A percentile compares a stretch with the other conserved stretches of the same genome.
Conservation (phyloP, 768 basidiomycete species). For the Lactarius vividus region DNA sequence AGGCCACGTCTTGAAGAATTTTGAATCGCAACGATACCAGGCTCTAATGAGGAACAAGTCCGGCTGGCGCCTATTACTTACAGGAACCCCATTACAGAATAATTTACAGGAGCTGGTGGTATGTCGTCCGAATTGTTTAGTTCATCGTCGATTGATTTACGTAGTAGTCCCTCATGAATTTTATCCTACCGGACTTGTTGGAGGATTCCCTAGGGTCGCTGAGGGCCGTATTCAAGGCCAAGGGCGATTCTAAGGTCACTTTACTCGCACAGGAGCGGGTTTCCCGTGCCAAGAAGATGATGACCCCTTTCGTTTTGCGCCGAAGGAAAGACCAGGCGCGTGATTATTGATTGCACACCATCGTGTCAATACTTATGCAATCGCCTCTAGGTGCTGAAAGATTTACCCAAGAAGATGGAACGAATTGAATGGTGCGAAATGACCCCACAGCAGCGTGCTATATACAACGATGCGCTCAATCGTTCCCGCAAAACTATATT, state of each 20-base stretch:
- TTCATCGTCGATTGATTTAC: background rate
- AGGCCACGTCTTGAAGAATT: slow-evolving; percentile 96
- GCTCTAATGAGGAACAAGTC: slow-evolving; percentile 81
- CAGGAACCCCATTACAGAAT: slow-evolving; percentile 93
- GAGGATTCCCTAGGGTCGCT: slow-evolving; percentile 71
- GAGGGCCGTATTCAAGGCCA: slow-evolving; percentile 95
- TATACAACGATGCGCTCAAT: slow-evolving; percentile 84
- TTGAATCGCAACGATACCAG: slow-evolving; percentile 94
- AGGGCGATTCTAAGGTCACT: slow-evolving; percentile 86
- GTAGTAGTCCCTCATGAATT: slow-evolving; percentile 89
- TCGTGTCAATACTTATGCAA: background rate
- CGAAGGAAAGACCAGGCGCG: slow-evolving; percentile 89
- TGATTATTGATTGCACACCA: background rate
- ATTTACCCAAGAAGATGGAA: slow-evolving; percentile 90
- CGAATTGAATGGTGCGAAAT: slow-evolving; percentile 95
- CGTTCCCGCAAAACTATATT: slow-evolving; percentile 80
- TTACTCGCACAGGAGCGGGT: slow-evolving; percentile 91
- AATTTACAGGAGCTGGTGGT: slow-evolving; percentile 89
- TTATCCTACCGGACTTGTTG: slow-evolving; percentile 93
- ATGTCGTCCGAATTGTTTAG: slow-evolving; percentile 35
- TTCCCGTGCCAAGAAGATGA: slow-evolving; percentile 96
- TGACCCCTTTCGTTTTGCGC: slow-evolving; percentile 98
- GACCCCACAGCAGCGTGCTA: slow-evolving; percentile 74
- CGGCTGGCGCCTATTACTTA: slow-evolving; percentile 87
- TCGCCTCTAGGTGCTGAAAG: slow-evolving; percentile 70